phyloP scores from a whole-genome alignment of 106 monocot genomes.

The Gastrodia elata region DNA sequence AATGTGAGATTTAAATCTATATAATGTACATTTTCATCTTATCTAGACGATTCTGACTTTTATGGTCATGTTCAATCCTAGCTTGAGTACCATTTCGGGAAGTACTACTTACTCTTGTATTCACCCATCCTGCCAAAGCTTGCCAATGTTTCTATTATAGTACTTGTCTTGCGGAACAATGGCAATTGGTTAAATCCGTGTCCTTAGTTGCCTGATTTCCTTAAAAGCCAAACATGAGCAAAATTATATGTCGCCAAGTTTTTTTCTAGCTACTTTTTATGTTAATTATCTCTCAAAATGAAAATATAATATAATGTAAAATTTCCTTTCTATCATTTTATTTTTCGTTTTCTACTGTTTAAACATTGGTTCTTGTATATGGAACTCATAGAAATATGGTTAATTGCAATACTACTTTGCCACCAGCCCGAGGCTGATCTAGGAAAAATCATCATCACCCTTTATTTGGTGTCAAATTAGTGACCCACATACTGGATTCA shows the following conservation, averaged over 20 bases:
- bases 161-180: neutral
- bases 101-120: too few relatives aligned
- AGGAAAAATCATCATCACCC: neutral
- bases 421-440: neutral
- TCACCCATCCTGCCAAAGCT: too few relatives aligned
- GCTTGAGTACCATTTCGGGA: too few relatives aligned
- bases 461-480: neutral
- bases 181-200: neutral
- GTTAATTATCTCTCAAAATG: neutral
- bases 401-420: neutral
- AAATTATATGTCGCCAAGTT: neutral
- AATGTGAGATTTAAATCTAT: too few relatives aligned
- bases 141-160: too few relatives aligned
- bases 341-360: neutral
- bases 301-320: neutral
- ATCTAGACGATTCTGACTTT: too few relatives aligned
- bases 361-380: neutral
- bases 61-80: too few relatives aligned
- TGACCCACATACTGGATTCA: neutral
- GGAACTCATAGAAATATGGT: neutral
- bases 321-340: neutral
- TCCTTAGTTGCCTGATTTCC: neutral
- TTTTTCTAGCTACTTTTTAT: neutral
- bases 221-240: neutral
- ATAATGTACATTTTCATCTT: too few relatives aligned